These are phyloP conservation scores for Fraxinus sp. DNA, from an alignment of 305 asterid species.

Conservation along the genomic window DNA sequence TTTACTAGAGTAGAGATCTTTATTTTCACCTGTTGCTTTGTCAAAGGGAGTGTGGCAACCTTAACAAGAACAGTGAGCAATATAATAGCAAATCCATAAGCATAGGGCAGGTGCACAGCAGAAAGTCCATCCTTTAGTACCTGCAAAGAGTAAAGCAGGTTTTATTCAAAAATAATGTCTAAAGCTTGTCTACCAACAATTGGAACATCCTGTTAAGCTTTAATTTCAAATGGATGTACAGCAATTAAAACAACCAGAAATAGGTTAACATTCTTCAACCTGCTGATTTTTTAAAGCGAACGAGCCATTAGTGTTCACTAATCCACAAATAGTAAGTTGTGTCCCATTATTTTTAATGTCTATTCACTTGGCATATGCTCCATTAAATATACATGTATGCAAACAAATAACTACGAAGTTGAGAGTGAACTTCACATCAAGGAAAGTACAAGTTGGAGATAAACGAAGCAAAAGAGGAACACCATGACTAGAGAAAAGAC, in stretches of 20 bases:
- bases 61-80: constrained; percentile 86
- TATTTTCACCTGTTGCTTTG: constrained; percentile 90
- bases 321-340: constrained; percentile 1
- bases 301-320: constrained; percentile 4
- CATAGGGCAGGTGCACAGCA: constrained; percentile 88
- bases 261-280: background rate
- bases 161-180: constrained; percentile 11
- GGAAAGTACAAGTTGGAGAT: background rate
- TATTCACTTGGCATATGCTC: constrained; percentile 19
- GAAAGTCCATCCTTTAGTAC: constrained; percentile 82
- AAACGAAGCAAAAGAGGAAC: background rate
- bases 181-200: background rate
- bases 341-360: constrained; percentile 6
- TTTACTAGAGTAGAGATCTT: constrained; percentile 10
- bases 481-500: background rate
- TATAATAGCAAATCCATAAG: constrained; percentile 97
- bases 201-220: background rate
- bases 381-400: constrained; percentile 4
- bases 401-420: background rate
- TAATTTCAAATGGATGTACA: background rate
- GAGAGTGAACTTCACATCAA: background rate
- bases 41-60: constrained; percentile 86
- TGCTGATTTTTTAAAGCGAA: constrained; percentile 1
- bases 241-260: constrained; percentile 17
- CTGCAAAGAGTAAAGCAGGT: constrained; percentile 45